Evolutionary conservation across 1,284 basidiomycete genomes (phyloP).

Genomic region (Sporisorium sorghi): DNA sequence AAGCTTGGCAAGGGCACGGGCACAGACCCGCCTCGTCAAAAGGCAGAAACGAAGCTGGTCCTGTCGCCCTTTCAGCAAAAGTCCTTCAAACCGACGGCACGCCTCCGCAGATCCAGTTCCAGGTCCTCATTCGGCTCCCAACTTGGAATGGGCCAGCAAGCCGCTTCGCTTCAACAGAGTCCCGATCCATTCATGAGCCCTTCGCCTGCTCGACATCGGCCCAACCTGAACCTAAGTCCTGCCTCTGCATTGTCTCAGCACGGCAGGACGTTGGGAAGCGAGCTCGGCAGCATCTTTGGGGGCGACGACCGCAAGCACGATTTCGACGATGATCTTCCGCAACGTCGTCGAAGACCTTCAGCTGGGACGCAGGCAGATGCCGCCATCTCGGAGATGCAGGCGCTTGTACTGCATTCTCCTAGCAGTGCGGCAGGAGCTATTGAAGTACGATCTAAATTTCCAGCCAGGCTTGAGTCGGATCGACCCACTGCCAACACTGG

Average conservation of each 20-base stretch:
- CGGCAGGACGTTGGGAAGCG: conserved; percentile 55
- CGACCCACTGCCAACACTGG: conserved; percentile 43
- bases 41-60: neutral
- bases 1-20: neutral
- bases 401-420: conserved; percentile 18
- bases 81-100: conserved; percentile 26
- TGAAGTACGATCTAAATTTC: conserved; percentile 7
- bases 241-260: conserved; percentile 23
- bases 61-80: conserved; percentile 20
- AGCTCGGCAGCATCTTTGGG: conserved; percentile 62
- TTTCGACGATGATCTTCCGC: conserved; percentile 44
- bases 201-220: conserved; percentile 9
- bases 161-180: conserved; percentile 1
- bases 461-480: conserved; percentile 12
- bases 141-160: neutral
- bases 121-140: conserved; percentile 34
- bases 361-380: neutral
- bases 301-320: conserved; percentile 48
- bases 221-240: conserved; percentile 7
- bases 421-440: neutral
- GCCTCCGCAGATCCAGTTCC: conserved; percentile 29
- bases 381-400: neutral
- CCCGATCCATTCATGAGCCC: conserved; percentile 20
- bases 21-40: neutral
- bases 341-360: conserved; percentile 21